These are phyloP conservation scores for Coemansia sp. DNA, from an alignment of 192 early-diverging fungal species.

Conservation along the genomic window DNA sequence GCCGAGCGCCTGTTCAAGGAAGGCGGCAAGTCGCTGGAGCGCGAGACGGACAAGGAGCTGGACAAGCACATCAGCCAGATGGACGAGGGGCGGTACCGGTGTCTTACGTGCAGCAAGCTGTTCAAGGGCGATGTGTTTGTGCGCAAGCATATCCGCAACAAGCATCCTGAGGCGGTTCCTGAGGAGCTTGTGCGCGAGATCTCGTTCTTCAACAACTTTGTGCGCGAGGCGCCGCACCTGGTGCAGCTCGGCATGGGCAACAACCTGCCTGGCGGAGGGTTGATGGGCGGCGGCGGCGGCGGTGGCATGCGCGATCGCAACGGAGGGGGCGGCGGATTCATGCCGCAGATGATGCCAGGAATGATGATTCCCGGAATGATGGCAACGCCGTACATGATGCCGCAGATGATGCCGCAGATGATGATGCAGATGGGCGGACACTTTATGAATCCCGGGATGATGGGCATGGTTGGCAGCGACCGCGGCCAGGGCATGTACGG, in stretches of 20 bases:
- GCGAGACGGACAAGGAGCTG: slow-evolving; percentile 47
- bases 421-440: slow-evolving; percentile 56
- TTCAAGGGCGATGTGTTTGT: slow-evolving; percentile 95
- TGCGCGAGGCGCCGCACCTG: slow-evolving; percentile 80
- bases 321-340: slow-evolving; percentile 17
- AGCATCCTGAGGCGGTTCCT: slow-evolving; percentile 72
- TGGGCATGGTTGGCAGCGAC: slow-evolving; percentile 46
- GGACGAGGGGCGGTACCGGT: slow-evolving; percentile 84
- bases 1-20: slow-evolving; percentile 50
- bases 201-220: slow-evolving; percentile 84
- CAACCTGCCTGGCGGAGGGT: slow-evolving; percentile 22
- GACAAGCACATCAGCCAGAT: slow-evolving; percentile 49
- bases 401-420: slow-evolving; percentile 37
- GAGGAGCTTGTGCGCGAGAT: slow-evolving; percentile 65
- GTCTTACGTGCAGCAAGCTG: slow-evolving; percentile 86
- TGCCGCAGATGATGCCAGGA: slow-evolving; percentile 50
- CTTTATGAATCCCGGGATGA: slow-evolving; percentile 44
- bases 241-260: slow-evolving; percentile 51
- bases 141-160: slow-evolving; percentile 87
- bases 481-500: slow-evolving; percentile 41
- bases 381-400: slow-evolving; percentile 46
- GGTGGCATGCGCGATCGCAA: slow-evolving; percentile 34
- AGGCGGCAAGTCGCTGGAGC: slow-evolving; percentile 55
- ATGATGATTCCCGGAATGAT: slow-evolving; percentile 57
- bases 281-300: slow-evolving; percentile 12